Conservation (phyloP, 495 filamentous ascomycete species). For the Cercophora scortea region DNA sequence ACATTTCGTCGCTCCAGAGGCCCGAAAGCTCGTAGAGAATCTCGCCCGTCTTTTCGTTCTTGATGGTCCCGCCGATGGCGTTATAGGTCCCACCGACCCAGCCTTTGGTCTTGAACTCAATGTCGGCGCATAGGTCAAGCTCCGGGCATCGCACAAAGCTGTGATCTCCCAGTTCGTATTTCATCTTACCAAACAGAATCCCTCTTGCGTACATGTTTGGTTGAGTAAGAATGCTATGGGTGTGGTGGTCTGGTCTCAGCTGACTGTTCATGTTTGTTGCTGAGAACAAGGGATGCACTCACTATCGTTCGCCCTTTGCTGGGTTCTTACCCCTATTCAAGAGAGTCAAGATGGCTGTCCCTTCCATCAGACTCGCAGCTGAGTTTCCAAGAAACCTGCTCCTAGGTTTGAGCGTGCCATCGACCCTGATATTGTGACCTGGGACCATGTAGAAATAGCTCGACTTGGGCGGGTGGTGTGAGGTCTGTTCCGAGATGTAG, state of each 20-base stretch:
- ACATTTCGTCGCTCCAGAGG: conserved; percentile 92
- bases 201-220: conserved; percentile 99
- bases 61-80: conserved; percentile 88
- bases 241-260: too few species aligned
- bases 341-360: conserved; percentile 78
- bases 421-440: conserved; percentile 88
- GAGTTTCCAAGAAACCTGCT: conserved; percentile 97
- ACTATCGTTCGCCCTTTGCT: conserved; percentile 79
- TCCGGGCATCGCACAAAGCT: conserved; percentile 92
- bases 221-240: conserved; percentile 72
- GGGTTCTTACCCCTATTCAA: conserved; percentile 63
- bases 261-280: neutral
- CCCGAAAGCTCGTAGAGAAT: conserved; percentile 84
- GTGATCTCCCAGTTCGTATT: conserved; percentile 97
- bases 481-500: conserved; percentile 90
- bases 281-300: conserved; percentile 26
- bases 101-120: conserved; percentile 98
- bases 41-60: conserved; percentile 79
- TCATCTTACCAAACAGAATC: conserved; percentile 98
- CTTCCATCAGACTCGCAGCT: conserved; percentile 97
- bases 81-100: conserved; percentile 97
- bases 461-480: conserved; percentile 96
- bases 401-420: conserved; percentile 92
- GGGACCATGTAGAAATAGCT: conserved; percentile 99
- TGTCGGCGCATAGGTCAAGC: conserved; percentile 74